phyloP scores from a whole-genome alignment of 2,329 filamentous ascomycete species.

The Venturia aucupariae region DNA sequence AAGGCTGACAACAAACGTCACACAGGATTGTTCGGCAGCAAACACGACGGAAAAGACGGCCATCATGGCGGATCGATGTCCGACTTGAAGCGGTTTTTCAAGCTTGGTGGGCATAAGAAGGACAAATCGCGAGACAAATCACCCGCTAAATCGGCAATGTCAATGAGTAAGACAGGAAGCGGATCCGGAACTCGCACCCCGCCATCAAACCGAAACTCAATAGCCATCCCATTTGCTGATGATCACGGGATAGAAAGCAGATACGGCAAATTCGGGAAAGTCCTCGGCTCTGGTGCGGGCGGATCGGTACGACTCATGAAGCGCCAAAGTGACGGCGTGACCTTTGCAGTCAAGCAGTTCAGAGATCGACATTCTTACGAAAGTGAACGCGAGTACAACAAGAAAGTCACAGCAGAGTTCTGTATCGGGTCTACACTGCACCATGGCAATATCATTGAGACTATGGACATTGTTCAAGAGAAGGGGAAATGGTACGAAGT shows the following conservation, averaged over 20 bases:
- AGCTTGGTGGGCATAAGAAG: conserved; percentile 53
- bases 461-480: conserved; percentile 90
- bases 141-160: conserved; percentile 45
- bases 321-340: conserved; percentile 80
- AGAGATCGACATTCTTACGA: conserved; percentile 86
- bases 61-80: conserved; percentile 72
- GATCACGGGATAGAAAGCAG: conserved; percentile 85
- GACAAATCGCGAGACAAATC: conserved; percentile 47
- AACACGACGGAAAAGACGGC: conserved; percentile 21
- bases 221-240: conserved; percentile 73
- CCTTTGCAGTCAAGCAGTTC: conserved; percentile 98
- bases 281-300: conserved; percentile 86
- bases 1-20: conserved; percentile 31
- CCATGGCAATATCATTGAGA: conserved; percentile 97
- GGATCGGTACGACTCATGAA: conserved; percentile 93
- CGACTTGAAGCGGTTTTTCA: conserved; percentile 95
- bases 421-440: conserved; percentile 95
- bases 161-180: conserved; percentile 26
- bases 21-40: conserved; percentile 42
- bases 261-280: conserved; percentile 91
- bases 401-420: conserved; percentile 97
- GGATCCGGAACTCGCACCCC: conserved; percentile 35
- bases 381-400: conserved; percentile 89
- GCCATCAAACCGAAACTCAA: conserved; percentile 21
- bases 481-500: conserved; percentile 95